These are phyloP conservation scores for Colletotrichum destructivum DNA, from an alignment of 2,329 filamentous ascomycete species.

Conservation along the genomic window DNA sequence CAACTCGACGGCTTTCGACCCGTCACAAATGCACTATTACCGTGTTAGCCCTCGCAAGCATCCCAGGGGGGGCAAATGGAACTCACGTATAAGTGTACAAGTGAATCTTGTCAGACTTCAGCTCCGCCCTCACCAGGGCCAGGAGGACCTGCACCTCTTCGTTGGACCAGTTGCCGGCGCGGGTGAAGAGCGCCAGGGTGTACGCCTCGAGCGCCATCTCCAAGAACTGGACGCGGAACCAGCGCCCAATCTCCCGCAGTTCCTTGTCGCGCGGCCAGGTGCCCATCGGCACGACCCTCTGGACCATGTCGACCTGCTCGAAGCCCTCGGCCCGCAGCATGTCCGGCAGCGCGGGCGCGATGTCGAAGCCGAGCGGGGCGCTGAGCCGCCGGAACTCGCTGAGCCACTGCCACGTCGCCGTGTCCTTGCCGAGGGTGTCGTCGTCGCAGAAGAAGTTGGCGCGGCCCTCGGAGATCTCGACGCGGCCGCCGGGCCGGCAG, in stretches of 20 bases:
- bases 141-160: conserved; percentile 47
- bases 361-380: conserved; percentile 44
- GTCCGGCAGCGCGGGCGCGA: conserved; percentile 42
- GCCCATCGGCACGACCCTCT: conserved; percentile 55
- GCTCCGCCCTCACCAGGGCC: conserved; percentile 45
- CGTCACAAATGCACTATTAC: neutral
- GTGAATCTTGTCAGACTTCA: conserved; percentile 47
- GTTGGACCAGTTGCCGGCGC: conserved; percentile 44
- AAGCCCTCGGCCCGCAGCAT: conserved; percentile 47
- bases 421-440: conserved; percentile 42
- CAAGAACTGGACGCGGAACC: conserved; percentile 44
- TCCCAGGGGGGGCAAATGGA: neutral
- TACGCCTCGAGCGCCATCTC: conserved; percentile 44
- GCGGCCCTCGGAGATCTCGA: conserved; percentile 57
- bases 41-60: neutral
- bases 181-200: conserved; percentile 45
- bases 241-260: conserved; percentile 56
- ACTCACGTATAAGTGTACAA: conserved; percentile 47
- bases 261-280: conserved; percentile 58
- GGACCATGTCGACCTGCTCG: conserved; percentile 46
- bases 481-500: conserved; percentile 61
- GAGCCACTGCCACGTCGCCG: conserved; percentile 44
- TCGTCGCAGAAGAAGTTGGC: conserved; percentile 49
- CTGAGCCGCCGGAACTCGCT: conserved; percentile 45
- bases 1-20: neutral